Evolutionary conservation across 352 stramenopile species (phyloP).

Genomic region (Pythium monospermum): DNA sequence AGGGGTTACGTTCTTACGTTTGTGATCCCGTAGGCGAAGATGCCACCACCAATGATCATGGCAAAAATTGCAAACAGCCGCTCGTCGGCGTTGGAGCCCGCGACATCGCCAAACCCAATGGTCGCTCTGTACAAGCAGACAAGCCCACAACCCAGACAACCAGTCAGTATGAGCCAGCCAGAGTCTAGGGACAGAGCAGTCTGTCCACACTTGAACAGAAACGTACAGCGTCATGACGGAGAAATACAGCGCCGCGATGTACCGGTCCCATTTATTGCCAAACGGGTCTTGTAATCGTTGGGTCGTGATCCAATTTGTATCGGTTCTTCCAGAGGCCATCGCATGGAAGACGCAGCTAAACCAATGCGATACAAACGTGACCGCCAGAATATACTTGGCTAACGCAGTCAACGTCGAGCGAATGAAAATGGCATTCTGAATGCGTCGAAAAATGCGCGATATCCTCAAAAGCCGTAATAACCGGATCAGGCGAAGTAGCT

Average conservation of each 20-base stretch:
- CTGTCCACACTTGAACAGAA: background rate
- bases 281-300: constrained; percentile 31
- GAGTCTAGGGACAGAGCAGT: too few relatives aligned
- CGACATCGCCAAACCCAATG: constrained; percentile 53
- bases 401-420: constrained; percentile 61
- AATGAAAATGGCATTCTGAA: constrained; percentile 67
- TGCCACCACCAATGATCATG: constrained; percentile 63
- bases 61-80: constrained; percentile 64
- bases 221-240: constrained; percentile 68
- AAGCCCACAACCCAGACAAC: background rate
- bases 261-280: constrained; percentile 45
- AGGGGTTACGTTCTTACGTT: constrained; percentile 48
- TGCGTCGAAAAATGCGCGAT: constrained; percentile 54
- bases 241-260: constrained; percentile 65
- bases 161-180: background rate
- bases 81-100: constrained; percentile 41
- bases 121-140: constrained; percentile 41
- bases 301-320: constrained; percentile 35
- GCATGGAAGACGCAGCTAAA: constrained; percentile 64
- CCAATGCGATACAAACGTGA: constrained; percentile 69
- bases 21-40: constrained; percentile 79
- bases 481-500: constrained; percentile 53
- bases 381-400: constrained; percentile 64
- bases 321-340: constrained; percentile 24
- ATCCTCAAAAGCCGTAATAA: constrained; percentile 65